Percentiles rank a stretch among this genome's conserved stretches.
Conservation (phyloP, 306 rosid species). For the Pachyrhizus erosus region DNA sequence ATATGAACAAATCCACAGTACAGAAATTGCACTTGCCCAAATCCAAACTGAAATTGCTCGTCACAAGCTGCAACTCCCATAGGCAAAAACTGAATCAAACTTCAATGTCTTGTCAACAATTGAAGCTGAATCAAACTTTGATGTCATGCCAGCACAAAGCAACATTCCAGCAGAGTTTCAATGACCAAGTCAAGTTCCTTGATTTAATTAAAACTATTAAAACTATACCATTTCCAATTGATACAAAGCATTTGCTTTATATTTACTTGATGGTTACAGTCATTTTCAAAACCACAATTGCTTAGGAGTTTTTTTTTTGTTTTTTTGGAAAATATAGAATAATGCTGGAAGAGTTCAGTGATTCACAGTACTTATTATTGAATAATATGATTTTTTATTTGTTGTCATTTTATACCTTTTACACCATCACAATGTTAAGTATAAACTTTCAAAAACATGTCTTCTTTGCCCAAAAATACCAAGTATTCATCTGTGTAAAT, state of each 20-base stretch:
- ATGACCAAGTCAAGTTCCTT: conserved; percentile 34
- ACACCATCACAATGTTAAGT: not conserved
- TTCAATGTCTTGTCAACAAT: conserved; percentile 16
- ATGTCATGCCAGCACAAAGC: conserved; percentile 38
- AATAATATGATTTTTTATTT: conserved; percentile 20
- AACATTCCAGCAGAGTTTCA: conserved; percentile 33
- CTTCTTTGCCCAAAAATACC: not conserved
- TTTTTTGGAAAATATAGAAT: not conserved
- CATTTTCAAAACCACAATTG: not conserved
- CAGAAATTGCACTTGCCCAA: conserved; percentile 59
- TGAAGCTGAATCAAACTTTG: conserved; percentile 36
- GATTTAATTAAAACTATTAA: conserved; percentile 34
- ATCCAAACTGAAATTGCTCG: conserved; percentile 58
- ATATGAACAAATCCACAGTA: conserved; percentile 52
- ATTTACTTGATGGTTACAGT: not conserved
- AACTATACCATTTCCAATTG: not conserved
- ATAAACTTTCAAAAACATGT: not conserved
- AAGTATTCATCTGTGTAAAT: not conserved
- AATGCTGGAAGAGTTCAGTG: not conserved
- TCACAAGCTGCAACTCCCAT: conserved; percentile 38
- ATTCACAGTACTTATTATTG: not conserved
- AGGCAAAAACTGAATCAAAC: conserved; percentile 31
- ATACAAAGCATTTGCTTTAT: not conserved
- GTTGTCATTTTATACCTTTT: not conserved
- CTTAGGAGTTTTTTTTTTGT: conserved; percentile 13